phyloP scores from a whole-genome alignment of 2,329 filamentous ascomycete species.

The Rhytidhysteron rufulum region DNA sequence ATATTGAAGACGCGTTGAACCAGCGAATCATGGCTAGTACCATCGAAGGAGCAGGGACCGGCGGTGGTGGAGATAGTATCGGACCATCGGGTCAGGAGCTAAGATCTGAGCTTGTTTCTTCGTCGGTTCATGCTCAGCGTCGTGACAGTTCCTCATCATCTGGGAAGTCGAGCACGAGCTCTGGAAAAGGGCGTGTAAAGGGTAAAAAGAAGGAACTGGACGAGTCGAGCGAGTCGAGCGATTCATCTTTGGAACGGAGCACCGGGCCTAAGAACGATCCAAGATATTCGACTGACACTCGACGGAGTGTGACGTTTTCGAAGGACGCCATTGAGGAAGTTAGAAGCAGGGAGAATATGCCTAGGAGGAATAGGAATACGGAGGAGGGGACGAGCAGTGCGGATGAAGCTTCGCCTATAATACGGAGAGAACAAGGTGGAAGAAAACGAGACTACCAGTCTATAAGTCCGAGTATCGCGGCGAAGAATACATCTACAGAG shows the following conservation, averaged over 20 bases:
- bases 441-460: slow-evolving; percentile 18
- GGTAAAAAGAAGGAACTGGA: too few species aligned
- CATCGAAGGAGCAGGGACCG: too few species aligned
- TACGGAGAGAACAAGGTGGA: slow-evolving; percentile 6
- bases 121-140: too few species aligned
- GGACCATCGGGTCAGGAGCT: too few species aligned
- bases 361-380: not conserved
- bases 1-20: too few species aligned
- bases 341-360: not conserved
- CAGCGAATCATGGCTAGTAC: too few species aligned
- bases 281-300: not conserved
- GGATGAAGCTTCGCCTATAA: slow-evolving; percentile 33
- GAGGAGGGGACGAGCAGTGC: slow-evolving; percentile 28
- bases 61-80: too few species aligned
- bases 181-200: too few species aligned
- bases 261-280: not conserved
- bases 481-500: slow-evolving; percentile 1
- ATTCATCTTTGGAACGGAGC: not conserved
- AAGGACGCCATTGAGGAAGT: not conserved
- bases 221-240: not conserved
- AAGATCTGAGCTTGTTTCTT: too few species aligned
- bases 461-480: slow-evolving; percentile 14
- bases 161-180: too few species aligned
- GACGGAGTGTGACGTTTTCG: not conserved
- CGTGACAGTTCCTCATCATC: too few species aligned